phyloP scores from a whole-genome alignment of 345 rosid species.

The Punica granatum region DNA sequence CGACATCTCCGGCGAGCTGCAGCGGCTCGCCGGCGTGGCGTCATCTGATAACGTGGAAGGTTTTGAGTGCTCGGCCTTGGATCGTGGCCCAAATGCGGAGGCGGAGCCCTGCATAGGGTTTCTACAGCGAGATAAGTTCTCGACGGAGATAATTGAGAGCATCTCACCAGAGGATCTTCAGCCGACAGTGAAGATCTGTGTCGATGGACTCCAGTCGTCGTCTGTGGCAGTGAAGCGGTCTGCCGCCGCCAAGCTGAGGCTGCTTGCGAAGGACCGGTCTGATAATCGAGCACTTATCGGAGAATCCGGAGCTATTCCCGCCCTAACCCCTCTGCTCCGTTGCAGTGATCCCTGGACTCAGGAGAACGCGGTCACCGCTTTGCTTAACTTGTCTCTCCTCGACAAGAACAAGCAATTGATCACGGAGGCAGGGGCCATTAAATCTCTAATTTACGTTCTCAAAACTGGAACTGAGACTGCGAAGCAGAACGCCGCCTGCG shows the following conservation, averaged over 20 bases:
- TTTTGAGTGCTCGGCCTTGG: slow-evolving; percentile 20
- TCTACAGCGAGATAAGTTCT: slow-evolving; percentile 64
- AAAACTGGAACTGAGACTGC: slow-evolving; percentile 95
- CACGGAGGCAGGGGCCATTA: slow-evolving; percentile 74
- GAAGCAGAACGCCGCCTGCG: slow-evolving; percentile 92
- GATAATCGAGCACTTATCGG: slow-evolving; percentile 93
- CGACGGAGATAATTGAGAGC: slow-evolving; percentile 80
- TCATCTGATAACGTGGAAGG: slow-evolving; percentile 22
- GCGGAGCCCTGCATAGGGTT: slow-evolving; percentile 58
- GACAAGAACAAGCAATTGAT: slow-evolving; percentile 86
- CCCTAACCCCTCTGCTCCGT: slow-evolving; percentile 67
- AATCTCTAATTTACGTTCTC: slow-evolving; percentile 80
- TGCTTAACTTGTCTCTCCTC: slow-evolving; percentile 84
- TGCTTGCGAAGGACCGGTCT: slow-evolving; percentile 85
- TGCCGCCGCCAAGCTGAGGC: slow-evolving; percentile 96
- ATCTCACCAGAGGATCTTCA: slow-evolving; percentile 91
- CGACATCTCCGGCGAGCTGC: slow-evolving; percentile 83
- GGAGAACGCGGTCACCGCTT: slow-evolving; percentile 90
- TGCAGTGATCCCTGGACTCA: slow-evolving; percentile 79
- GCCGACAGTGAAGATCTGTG: slow-evolving; percentile 79
- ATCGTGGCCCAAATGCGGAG: not conserved
- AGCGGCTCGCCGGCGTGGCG: slow-evolving; percentile 64
- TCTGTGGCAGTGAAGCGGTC: slow-evolving; percentile 47
- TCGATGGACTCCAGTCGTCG: slow-evolving; percentile 58
- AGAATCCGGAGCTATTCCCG: slow-evolving; percentile 94